Conservation (phyloP, 148 eudicot species). For the Camellia sinensis region DNA sequence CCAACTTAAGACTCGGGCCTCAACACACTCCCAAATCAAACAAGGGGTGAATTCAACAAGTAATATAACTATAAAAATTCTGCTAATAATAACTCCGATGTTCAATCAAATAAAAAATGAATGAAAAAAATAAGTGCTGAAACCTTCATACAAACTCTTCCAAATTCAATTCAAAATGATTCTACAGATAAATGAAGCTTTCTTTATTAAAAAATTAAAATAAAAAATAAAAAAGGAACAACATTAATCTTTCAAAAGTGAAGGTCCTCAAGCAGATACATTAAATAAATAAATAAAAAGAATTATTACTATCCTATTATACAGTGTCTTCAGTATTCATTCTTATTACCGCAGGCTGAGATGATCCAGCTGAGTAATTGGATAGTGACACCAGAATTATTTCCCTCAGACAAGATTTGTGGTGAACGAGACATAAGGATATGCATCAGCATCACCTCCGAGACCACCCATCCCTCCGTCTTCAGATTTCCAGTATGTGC, state of each 20-base stretch:
- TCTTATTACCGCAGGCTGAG: conserved; percentile 22
- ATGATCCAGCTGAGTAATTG: conserved; percentile 5
- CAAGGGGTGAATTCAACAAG: too few relatives aligned
- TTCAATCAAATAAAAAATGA: neutral
- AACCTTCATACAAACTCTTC: conserved; percentile 2
- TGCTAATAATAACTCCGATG: neutral
- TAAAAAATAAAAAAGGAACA: neutral
- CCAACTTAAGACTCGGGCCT: too few relatives aligned
- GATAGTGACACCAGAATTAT: neutral
- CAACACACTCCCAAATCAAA: too few relatives aligned
- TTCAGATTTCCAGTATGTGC: conserved; percentile 81
- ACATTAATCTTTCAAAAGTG: neutral
- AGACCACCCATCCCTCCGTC: conserved; percentile 80
- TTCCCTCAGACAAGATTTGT: conserved; percentile 55
- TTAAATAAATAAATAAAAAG: neutral
- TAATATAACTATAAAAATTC: neutral
- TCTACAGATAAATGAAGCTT: neutral
- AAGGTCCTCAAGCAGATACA: conserved; percentile 7
- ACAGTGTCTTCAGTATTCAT: conserved; percentile 7
- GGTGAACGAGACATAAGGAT: conserved; percentile 97
- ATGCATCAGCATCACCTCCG: conserved; percentile 76
- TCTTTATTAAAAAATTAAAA: neutral
- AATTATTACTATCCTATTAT: conserved; percentile 11
- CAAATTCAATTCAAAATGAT: conserved; percentile 4
- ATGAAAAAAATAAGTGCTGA: neutral